These are phyloP conservation scores for Yarrowia sp. DNA, from an alignment of 805 yeast species.

Conservation along the genomic window DNA sequence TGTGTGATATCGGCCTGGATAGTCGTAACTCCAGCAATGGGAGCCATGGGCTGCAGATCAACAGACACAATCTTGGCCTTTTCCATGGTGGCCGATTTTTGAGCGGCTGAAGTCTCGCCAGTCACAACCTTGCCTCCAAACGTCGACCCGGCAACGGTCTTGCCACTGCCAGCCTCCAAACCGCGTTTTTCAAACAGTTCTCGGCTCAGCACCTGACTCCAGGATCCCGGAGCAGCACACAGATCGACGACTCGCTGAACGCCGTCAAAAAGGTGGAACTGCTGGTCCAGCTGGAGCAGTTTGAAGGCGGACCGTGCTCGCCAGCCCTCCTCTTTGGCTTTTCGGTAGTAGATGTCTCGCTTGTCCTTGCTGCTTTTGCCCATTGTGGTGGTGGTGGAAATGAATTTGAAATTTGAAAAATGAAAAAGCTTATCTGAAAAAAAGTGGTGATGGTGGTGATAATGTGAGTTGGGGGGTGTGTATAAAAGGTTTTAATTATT, in stretches of 20 bases:
- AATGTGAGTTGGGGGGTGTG: background rate
- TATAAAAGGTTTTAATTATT: too few species aligned
- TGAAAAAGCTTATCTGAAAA: background rate
- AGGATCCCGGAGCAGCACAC: constrained; percentile 98
- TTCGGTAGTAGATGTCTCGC: constrained; percentile 84
- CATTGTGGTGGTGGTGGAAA: constrained; percentile 55
- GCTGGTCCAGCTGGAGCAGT: constrained; percentile 86
- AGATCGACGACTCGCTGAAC: constrained; percentile 88
- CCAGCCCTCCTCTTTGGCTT: constrained; percentile 98
- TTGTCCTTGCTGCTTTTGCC: constrained; percentile 96
- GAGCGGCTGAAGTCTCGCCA: background rate
- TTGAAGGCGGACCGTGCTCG: constrained; percentile 97
- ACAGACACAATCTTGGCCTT: constrained; percentile 85
- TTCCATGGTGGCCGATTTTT: constrained; percentile 43
- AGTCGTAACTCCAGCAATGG: constrained; percentile 87
- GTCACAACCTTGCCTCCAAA: constrained; percentile 23
- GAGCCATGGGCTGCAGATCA: constrained; percentile 97
- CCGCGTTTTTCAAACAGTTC: constrained; percentile 49
- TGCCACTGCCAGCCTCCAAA: constrained; percentile 18
- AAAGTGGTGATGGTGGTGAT: background rate
- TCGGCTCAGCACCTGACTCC: constrained; percentile 93
- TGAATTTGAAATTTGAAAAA: background rate
- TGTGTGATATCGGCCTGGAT: constrained; percentile 97
- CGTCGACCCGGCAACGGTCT: constrained; percentile 19
- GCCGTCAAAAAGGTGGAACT: constrained; percentile 77